Base-by-base conservation (phyloP, 768 basidiomycete species). In the Porpolomopsis calyptriformis region DNA sequence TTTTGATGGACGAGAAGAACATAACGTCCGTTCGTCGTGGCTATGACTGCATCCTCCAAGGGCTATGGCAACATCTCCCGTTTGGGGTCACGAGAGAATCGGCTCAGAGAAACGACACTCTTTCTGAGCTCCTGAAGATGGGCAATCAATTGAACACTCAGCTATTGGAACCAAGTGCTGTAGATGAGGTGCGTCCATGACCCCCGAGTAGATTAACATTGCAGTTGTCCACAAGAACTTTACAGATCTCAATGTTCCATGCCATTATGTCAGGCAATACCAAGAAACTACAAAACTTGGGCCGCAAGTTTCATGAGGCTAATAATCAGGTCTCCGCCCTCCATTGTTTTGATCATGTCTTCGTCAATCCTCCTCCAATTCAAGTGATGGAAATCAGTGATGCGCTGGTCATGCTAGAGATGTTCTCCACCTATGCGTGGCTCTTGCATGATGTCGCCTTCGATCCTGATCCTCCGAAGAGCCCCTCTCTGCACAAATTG, bases 31-130 rank as follows among this genome's bases (percentile, higher is more conserved):
- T 57, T 9, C 51, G 46, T 19, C 60, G 55, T 34, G 80, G 70
- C 1, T 57, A 53, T 14, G 45, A 60, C 16, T 72, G 65, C 31
- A 56, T 74, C 10, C 54, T 74, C 12, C 64, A 68, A 23, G 65
- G 59, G 1, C 55, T 78, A 14, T 80, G 78, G 77, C 53, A 53
- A 6, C 55, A 58, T 9, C 53, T 70, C 14, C 68, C 74, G 0
- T 73, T 77, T 38, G 70, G 66, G 2, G 49, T 61, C 1, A 36
- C 51, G 3, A 45, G 55, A 4, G 37, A 52, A 9, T 46, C 46
- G 6, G 18, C 41, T 34, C 31, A 43, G 25, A 18, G n/a, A 4
- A 50, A 60, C 39, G 37, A 41, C 10, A 53, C 45, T 14, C 39
- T 54, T 11, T 16, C 16, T 12, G 43, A 54, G 33, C 53, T 71